Conservation (phyloP, 2,329 filamentous ascomycete genomes). For the Orbilia quercus region DNA sequence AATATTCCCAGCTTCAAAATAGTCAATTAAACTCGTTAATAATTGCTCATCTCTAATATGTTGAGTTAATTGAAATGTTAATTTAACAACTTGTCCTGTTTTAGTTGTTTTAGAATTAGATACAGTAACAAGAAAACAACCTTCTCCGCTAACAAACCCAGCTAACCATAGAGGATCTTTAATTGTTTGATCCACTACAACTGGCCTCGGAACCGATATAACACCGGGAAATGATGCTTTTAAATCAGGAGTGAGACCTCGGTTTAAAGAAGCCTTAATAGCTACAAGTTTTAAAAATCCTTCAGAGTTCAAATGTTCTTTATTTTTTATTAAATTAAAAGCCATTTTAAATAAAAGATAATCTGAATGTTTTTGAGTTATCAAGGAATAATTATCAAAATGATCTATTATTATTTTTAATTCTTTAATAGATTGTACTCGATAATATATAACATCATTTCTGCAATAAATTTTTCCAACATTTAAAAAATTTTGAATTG, state of each 20-base stretch:
- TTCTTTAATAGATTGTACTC: constrained; percentile 12
- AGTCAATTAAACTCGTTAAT: constrained; percentile 36
- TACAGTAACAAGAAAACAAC: constrained; percentile 53
- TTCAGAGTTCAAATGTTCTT: constrained; percentile 31
- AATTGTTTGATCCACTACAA: constrained; percentile 46
- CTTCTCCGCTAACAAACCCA: constrained; percentile 57
- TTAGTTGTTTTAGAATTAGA: constrained; percentile 44
- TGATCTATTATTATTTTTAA: constrained; percentile 12
- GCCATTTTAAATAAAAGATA: constrained; percentile 23
- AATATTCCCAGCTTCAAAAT: constrained; percentile 28
- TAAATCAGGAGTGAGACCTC: constrained; percentile 57
- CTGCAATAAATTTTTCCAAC: constrained; percentile 14
- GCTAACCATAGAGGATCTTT: constrained; percentile 57
- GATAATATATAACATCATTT: constrained; percentile 10
- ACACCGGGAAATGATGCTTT: constrained; percentile 52
- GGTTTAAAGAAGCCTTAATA: constrained; percentile 57
- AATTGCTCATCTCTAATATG: constrained; percentile 32
- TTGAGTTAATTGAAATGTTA: constrained; percentile 47
- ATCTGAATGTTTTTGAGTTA: constrained; percentile 24
- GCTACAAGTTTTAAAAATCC: constrained; percentile 56
- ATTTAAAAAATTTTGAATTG: constrained; percentile 7
- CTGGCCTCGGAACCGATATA: constrained; percentile 30
- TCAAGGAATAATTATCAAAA: constrained; percentile 30
- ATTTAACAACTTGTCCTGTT: constrained; percentile 11
- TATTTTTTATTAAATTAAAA: constrained; percentile 20